Evolutionary conservation across 176 grass and related monocot species (phyloP).

Genomic region (Raddia distichophylla): DNA sequence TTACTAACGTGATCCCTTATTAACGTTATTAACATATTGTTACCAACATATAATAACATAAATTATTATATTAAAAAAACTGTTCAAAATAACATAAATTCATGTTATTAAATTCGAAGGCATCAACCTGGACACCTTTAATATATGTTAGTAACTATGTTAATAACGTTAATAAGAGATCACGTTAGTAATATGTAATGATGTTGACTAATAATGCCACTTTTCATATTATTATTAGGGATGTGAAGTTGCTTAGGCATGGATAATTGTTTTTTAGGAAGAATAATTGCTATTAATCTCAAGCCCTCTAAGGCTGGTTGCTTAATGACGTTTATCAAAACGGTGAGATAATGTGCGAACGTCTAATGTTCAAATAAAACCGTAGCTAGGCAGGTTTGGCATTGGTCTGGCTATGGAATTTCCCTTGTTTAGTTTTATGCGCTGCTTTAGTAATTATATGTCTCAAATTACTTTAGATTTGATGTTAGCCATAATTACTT

Average conservation of each 20-base stretch:
- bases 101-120: too few species aligned
- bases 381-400: not conserved
- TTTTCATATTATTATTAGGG: too few species aligned
- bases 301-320: constrained; percentile 26
- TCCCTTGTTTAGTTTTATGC: not conserved
- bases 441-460: constrained; percentile 7
- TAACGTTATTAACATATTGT: too few species aligned
- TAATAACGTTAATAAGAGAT: too few species aligned
- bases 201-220: too few species aligned
- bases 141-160: too few species aligned
- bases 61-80: too few species aligned
- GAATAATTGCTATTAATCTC: not conserved
- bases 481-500: not conserved
- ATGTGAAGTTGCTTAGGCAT: not conserved
- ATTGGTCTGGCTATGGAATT: not conserved
- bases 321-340: not conserved
- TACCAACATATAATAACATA: too few species aligned
- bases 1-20: too few species aligned
- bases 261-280: not conserved
- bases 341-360: not conserved
- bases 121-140: too few species aligned
- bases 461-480: constrained; percentile 4
- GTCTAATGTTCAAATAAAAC: not conserved
- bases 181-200: too few species aligned
- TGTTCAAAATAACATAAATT: too few species aligned